These are phyloP conservation scores for Debaryomyces sp. DNA, from an alignment of 1,139 yeast species.

Conservation along the genomic window DNA sequence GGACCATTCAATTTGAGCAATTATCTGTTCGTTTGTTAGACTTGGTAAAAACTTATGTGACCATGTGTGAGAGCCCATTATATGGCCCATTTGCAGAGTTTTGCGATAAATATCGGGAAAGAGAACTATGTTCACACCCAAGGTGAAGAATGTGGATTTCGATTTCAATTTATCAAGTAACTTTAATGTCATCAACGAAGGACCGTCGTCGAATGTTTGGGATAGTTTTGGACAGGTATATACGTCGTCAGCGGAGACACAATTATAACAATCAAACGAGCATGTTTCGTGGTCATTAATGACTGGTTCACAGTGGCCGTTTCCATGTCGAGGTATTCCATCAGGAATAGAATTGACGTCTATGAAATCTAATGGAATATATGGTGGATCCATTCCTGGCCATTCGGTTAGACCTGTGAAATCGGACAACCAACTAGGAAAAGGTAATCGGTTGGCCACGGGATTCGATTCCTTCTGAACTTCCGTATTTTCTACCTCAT, in stretches of 20 bases:
- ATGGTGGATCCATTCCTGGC: slow-evolving; percentile 90
- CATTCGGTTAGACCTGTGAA: slow-evolving; percentile 74
- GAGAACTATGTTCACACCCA: slow-evolving; percentile 78
- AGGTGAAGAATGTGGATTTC: slow-evolving; percentile 77
- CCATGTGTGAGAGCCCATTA: slow-evolving; percentile 92
- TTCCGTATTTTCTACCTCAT: neutral
- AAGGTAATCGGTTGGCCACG: slow-evolving; percentile 34
- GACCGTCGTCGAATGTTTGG: slow-evolving; percentile 96
- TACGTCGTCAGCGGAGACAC: slow-evolving; percentile 78
- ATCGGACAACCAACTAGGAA: slow-evolving; percentile 78
- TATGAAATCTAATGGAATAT: slow-evolving; percentile 75
- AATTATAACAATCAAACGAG: slow-evolving; percentile 84
- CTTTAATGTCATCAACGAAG: slow-evolving; percentile 68
- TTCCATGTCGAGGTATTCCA: slow-evolving; percentile 49
- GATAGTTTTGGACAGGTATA: slow-evolving; percentile 72
- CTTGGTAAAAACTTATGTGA: slow-evolving; percentile 84
- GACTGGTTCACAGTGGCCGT: slow-evolving; percentile 60
- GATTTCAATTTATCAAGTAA: slow-evolving; percentile 53
- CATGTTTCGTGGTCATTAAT: slow-evolving; percentile 50
- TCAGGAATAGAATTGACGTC: slow-evolving; percentile 55
- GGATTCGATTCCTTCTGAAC: neutral
- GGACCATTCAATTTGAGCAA: slow-evolving; percentile 93
- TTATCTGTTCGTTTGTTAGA: slow-evolving; percentile 73
- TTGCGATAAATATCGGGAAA: slow-evolving; percentile 72
- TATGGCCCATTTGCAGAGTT: slow-evolving; percentile 65